phyloP scores from a whole-genome alignment of 306 rosid genomes.

The Gleditsia sinensis region DNA sequence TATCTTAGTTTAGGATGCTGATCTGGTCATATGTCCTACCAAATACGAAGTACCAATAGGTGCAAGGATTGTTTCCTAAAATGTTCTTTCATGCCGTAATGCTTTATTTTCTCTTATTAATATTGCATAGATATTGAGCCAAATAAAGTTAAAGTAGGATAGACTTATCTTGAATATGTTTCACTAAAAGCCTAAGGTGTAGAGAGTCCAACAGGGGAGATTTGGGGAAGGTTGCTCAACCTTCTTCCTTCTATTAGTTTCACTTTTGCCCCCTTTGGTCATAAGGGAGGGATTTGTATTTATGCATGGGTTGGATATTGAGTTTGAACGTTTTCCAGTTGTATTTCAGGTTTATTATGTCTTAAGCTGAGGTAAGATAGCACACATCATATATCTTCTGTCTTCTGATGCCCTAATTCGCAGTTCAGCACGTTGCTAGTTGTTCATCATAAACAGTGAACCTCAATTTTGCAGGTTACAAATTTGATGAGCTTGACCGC shows the following conservation, averaged over 20 bases:
- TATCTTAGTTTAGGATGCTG: neutral
- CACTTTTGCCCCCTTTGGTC: constrained; percentile 30
- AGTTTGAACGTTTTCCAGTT: constrained; percentile 42
- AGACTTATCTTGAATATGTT: constrained; percentile 9
- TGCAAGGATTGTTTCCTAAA: neutral
- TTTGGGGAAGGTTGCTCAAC: constrained; percentile 21
- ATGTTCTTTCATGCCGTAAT: constrained; percentile 14
- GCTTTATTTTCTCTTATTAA: no score
- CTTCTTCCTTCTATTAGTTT: constrained; percentile 13
- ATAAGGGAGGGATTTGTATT: constrained; percentile 32
- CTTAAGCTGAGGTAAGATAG: constrained; percentile 43
- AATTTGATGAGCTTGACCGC: constrained; percentile 93
- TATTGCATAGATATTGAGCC: no score
- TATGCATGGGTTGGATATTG: constrained; percentile 38
- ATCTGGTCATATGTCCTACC: neutral
- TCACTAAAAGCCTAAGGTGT: constrained; percentile 8
- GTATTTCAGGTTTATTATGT: constrained; percentile 43
- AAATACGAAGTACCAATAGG: neutral
- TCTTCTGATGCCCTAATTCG: constrained; percentile 56
- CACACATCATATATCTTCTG: constrained; percentile 49
- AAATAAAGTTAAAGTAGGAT: no score
- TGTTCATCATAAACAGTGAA: constrained; percentile 65
- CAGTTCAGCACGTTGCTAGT: constrained; percentile 53
- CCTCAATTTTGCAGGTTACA: constrained; percentile 99
- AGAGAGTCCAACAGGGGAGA: constrained; percentile 25